Evolutionary conservation across 2,329 filamentous ascomycete genomes (phyloP).

Genomic region (Aspergillus uvarum): DNA sequence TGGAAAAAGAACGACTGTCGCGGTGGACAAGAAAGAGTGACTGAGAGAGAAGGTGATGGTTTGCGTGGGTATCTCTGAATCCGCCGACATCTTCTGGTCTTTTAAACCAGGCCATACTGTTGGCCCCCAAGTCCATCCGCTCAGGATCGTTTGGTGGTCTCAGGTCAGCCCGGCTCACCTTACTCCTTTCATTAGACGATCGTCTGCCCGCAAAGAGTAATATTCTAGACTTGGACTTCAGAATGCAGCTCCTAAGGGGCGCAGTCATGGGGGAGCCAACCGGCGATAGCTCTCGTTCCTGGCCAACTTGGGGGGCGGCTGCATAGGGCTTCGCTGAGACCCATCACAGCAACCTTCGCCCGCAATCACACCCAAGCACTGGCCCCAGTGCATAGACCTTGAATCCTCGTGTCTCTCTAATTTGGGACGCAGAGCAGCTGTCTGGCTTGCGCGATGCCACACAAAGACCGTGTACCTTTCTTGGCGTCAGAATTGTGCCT

Average conservation of each 20-base stretch:
- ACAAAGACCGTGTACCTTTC: neutral
- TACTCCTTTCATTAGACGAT: neutral
- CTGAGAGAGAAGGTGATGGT: neutral
- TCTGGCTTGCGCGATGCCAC: neutral
- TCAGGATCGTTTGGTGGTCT: neutral
- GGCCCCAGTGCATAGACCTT: neutral
- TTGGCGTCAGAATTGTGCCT: neutral
- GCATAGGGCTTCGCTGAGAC: neutral
- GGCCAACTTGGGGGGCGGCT: constrained; percentile 6
- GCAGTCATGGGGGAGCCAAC: neutral
- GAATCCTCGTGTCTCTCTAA: neutral
- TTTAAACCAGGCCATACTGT: neutral
- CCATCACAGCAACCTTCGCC: neutral
- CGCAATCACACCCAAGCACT: neutral
- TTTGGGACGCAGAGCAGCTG: neutral
- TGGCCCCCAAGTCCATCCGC: constrained; percentile 4
- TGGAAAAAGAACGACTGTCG: constrained; percentile 5
- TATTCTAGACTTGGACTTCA: neutral
- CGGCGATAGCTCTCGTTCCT: neutral
- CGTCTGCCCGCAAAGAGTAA: neutral
- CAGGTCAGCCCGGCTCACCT: neutral
- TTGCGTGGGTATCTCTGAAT: neutral
- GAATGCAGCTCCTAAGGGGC: constrained; percentile 1
- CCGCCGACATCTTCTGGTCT: neutral
- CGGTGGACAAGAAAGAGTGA: neutral